A percentile compares a stretch with the other conserved stretches of the same genome.
These are phyloP conservation scores for Penicillium sp. DNA, from an alignment of 2,329 filamentous ascomycete genomes.

Conservation along the genomic window DNA sequence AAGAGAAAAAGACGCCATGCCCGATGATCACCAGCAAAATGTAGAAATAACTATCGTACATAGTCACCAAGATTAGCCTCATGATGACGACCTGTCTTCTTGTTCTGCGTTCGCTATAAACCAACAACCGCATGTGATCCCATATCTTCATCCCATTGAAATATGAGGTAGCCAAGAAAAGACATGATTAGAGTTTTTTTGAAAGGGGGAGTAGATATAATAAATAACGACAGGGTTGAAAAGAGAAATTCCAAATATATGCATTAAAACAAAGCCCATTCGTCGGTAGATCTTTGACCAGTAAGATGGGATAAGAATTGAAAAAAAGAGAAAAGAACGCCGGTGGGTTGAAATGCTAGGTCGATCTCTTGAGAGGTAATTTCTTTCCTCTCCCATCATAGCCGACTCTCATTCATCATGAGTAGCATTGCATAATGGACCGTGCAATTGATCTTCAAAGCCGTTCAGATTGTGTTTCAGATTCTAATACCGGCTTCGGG, in stretches of 20 bases:
- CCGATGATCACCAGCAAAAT: constrained; percentile 10
- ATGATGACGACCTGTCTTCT: constrained; percentile 4
- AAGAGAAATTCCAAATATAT: background rate
- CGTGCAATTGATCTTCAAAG: background rate
- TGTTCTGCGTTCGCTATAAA: constrained; percentile 12
- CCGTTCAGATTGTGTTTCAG: background rate
- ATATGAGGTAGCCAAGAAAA: background rate
- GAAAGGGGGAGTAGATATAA: background rate
- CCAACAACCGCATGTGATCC: background rate
- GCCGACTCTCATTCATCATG: background rate
- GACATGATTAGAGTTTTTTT: background rate
- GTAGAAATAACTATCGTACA: constrained; percentile 7
- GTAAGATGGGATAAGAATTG: background rate
- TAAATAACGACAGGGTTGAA: constrained; percentile 13
- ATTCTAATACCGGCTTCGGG: background rate
- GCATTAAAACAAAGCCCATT: constrained; percentile 4
- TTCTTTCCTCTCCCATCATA: background rate
- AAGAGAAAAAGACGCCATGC: constrained; percentile 9
- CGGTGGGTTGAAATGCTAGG: background rate
- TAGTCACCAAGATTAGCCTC: background rate
- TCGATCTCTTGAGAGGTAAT: background rate
- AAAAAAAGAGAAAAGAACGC: background rate
- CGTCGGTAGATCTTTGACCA: background rate
- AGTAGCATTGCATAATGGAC: background rate
- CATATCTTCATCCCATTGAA: background rate